Evolutionary conservation across 2,329 filamentous ascomycete species (phyloP).

Genomic region (Coniella lustricola): DNA sequence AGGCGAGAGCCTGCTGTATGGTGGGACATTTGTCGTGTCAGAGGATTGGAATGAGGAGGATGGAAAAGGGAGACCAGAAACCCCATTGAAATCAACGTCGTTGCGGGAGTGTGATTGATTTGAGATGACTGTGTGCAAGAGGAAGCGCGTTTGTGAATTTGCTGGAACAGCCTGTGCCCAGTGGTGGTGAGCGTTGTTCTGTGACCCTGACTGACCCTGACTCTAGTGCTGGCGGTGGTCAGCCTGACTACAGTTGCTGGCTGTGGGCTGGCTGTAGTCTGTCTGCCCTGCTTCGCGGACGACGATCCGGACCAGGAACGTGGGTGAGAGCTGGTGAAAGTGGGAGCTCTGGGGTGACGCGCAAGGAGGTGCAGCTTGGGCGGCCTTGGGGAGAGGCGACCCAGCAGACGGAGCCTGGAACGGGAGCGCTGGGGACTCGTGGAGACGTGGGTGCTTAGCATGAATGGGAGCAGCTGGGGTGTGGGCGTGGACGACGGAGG

Average conservation of each 20-base stretch:
- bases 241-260: background rate
- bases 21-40: slow-evolving; percentile 1
- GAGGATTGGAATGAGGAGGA: slow-evolving; percentile 13
- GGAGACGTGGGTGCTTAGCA: slow-evolving; percentile 23
- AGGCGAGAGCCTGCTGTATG: background rate
- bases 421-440: slow-evolving; percentile 9
- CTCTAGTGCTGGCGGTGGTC: too few relatives aligned
- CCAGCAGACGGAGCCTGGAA: slow-evolving; percentile 3
- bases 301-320: slow-evolving; percentile 4
- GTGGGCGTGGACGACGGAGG: slow-evolving; percentile 17
- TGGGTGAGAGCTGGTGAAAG: background rate
- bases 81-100: slow-evolving; percentile 8
- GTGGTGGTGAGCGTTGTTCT: too few relatives aligned
- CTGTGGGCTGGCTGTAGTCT: slow-evolving; percentile 5
- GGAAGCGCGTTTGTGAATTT: slow-evolving; percentile 1
- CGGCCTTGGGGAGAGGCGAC: background rate
- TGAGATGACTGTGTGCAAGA: slow-evolving; percentile 1
- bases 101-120: slow-evolving; percentile 3
- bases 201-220: too few relatives aligned
- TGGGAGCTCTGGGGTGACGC: slow-evolving; percentile 3
- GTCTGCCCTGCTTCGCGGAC: slow-evolving; percentile 1
- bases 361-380: background rate
- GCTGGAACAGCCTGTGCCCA: background rate
- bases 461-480: slow-evolving; percentile 27
- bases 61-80: slow-evolving; percentile 7